A percentile compares a stretch with the other conserved stretches of the same genome.
Evolutionary conservation across 2,329 filamentous ascomycete species (phyloP).

Genomic region (Cladosporium sp.): DNA sequence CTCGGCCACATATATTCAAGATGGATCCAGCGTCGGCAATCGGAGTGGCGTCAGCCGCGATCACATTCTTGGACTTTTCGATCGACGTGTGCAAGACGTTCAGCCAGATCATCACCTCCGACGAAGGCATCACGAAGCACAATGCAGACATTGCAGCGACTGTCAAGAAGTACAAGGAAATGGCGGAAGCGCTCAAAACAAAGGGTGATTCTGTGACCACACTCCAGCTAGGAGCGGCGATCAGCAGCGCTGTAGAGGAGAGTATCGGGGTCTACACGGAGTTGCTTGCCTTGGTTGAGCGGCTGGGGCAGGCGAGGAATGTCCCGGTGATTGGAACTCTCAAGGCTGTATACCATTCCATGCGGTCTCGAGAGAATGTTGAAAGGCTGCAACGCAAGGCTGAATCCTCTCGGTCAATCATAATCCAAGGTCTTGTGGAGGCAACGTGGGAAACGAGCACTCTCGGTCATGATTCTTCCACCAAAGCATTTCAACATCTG

Average conservation of each 20-base stretch:
- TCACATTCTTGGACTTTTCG: background rate
- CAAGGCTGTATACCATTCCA: background rate
- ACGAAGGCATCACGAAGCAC: background rate
- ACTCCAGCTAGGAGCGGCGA: background rate
- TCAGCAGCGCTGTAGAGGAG: background rate
- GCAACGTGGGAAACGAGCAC: background rate
- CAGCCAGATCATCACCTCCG: background rate
- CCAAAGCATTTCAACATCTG: background rate
- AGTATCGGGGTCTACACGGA: background rate
- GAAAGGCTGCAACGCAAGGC: background rate
- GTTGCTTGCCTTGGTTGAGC: background rate
- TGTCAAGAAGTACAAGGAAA: background rate
- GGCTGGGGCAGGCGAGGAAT: background rate
- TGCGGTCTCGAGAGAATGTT: background rate
- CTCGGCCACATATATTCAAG: background rate
- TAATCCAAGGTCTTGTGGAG: background rate
- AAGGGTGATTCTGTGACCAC: background rate
- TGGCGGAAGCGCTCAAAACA: background rate
- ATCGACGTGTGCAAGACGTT: background rate
- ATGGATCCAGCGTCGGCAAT: background rate
- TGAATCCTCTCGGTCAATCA: background rate
- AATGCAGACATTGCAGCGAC: background rate
- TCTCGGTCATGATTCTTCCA: background rate
- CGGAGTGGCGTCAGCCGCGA: background rate
- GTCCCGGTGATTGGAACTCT: background rate